Base-by-base conservation (phyloP, 2,329 filamentous ascomycete species). In the Penicillium sp. region DNA sequence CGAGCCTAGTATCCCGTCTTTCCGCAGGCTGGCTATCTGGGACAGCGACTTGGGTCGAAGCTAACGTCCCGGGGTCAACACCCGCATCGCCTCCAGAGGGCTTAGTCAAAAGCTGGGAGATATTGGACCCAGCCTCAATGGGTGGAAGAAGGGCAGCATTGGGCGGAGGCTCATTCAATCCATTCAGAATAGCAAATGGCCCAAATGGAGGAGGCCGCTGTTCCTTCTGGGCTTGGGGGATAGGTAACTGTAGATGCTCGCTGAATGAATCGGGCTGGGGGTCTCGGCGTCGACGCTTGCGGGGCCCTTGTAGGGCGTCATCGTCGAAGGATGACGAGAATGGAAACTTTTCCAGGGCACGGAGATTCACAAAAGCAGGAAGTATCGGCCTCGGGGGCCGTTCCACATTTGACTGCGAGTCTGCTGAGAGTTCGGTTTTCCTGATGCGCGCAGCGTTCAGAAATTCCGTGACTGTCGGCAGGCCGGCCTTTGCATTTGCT, bases 161-260 rank as follows among this genome's bases (percentile, higher is more conserved):
- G 9, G 84, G 84, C 15, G 85, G 85, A 3, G 85, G 85, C 61
- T 88, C 84, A 71, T 87, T 84, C 43, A 88, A 71, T 8, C 84
- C 84, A 65, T 85, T 85, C 12, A 88, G 71, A 59, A 80, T 79
- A 45, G 78, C 76, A 62, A 80, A 75, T 25, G 77, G 74, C 25
- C 76, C 72, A 64, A 79, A 76, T 7, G 78, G 74, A 42, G 71
- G 76, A n/a, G 70, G 74, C 47, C 78, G 74, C 55, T 75, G 73
- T 57, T 78, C 76, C 55, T 77, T 76, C 46, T 80, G 78, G n/a
- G 75, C 68, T 57, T 77, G 75, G 8, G 79, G 79, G 31, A 78
- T 78, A 21, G 79, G 79, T 12, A 81, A 66, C 59, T 80, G 79
- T 43, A 81, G 67, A 65, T 78, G 75, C 54, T 79, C 75, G 31